Percentiles rank a stretch among this genome's conserved stretches.
Conservation (phyloP, 805 yeast genomes). For the Kazachstania bromeliacearum region DNA sequence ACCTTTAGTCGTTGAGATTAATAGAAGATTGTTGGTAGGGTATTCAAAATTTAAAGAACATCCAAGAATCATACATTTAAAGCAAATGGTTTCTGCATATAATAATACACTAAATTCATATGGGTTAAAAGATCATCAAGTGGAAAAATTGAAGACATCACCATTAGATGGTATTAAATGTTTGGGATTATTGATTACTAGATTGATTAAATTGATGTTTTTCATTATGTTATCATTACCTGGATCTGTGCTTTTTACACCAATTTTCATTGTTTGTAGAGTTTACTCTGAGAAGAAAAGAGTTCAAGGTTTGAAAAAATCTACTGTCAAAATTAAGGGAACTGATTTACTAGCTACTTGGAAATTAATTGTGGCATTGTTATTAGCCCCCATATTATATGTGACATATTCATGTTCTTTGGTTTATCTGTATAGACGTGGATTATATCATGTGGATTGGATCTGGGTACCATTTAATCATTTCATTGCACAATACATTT, state of each 20-base stretch:
- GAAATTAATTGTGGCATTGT: slow-evolving; percentile 81
- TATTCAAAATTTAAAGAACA: slow-evolving; percentile 68
- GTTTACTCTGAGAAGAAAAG: slow-evolving; percentile 64
- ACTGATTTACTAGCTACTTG: slow-evolving; percentile 91
- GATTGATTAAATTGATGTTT: slow-evolving; percentile 44
- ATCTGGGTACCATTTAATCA: slow-evolving; percentile 27
- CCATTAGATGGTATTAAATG: slow-evolving; percentile 37
- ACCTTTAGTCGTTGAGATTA: slow-evolving; percentile 77
- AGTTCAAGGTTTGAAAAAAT: slow-evolving; percentile 71
- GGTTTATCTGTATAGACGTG: slow-evolving; percentile 30
- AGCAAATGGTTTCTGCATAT: slow-evolving; percentile 54
- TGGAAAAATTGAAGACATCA: slow-evolving; percentile 37
- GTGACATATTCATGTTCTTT: slow-evolving; percentile 52
- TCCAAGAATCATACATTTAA: slow-evolving; percentile 54
- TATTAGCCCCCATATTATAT: slow-evolving; percentile 77
- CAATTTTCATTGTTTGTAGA: slow-evolving; percentile 71
- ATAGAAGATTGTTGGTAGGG: slow-evolving; percentile 76
- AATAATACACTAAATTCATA: slow-evolving; percentile 54
- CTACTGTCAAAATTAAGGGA: slow-evolving; percentile 83
- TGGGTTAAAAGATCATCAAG: slow-evolving; percentile 67
- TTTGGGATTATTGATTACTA: slow-evolving; percentile 39
- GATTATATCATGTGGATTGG: slow-evolving; percentile 15
- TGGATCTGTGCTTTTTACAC: slow-evolving; percentile 74
- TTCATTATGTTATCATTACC: slow-evolving; percentile 64
- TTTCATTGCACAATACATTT: slow-evolving; percentile 30